Evolutionary conservation across 768 basidiomycete species (phyloP), one percentile per base, ranked within the genome.

Genomic region (Mycena leptocephala): DNA sequence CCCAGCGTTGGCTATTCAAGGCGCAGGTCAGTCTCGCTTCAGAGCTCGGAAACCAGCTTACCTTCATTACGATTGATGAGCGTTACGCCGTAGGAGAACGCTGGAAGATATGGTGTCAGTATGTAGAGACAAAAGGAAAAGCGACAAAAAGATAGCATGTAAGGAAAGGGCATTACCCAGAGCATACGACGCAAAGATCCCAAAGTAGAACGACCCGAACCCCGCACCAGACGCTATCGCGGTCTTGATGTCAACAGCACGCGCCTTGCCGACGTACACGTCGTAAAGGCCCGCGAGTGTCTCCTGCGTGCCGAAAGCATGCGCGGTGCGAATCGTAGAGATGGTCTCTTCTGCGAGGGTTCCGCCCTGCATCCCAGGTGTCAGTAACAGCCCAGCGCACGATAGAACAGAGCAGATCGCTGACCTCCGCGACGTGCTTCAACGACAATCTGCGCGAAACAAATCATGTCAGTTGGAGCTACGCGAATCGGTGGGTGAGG

Each of bases 311-410:
- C 96, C 96, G 80, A 99, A 99, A 0, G 97, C 97, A 74, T 98
- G 95, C 6, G 95, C 92, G 1, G 96, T 97, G 28, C 97, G 93
- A 72, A 99, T 88, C 46, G 95, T 94, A 0, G 95, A 94, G 70
- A 99, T 95, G 75, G 96, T 96, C 83, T 98, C 97, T 84, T 99
- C 97, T 0, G 97, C 97, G 20, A 98, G 83, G 5, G 91, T 93
- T 33, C 97, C 97, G 18, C 93, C 93, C 24, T 93, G 90, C 1
- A 58, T 7, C 10, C 18, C 20, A 24, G 2, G 13, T 26, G 26
- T 13, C 5, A 14, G n/a, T 2, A 18, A 43, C 5, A 37, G 10
- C n/a, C n/a, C n/a, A n/a, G n/a, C n/a, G n/a, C n/a, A n/a, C n/a
- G 37, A 7, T 32, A 22, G 11, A 24, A 32, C n/a, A n/a, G n/a